Conservation (phyloP, 805 yeast species). For the Starmerella apis region DNA sequence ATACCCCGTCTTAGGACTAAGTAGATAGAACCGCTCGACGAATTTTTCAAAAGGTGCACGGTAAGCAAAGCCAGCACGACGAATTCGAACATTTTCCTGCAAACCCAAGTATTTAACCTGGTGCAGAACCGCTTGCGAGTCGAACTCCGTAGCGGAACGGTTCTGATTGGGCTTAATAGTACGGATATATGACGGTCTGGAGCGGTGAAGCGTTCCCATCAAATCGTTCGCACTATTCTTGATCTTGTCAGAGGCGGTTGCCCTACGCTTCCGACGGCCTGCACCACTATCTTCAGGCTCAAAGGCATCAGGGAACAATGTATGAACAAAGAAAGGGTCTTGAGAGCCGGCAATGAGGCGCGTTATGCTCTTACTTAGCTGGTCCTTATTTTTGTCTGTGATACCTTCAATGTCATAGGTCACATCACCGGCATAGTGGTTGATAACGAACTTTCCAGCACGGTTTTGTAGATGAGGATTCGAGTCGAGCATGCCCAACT, state of each 20-base stretch:
- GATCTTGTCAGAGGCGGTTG: slow-evolving; percentile 93
- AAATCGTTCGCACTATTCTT: slow-evolving; percentile 81
- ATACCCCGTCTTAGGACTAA: slow-evolving; percentile 83
- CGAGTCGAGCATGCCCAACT: slow-evolving; percentile 69
- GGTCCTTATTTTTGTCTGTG: slow-evolving; percentile 97
- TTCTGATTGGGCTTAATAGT: slow-evolving; percentile 96
- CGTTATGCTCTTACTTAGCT: slow-evolving; percentile 74
- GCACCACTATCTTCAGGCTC: slow-evolving; percentile 45
- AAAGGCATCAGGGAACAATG: slow-evolving; percentile 54
- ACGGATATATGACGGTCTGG: slow-evolving; percentile 94
- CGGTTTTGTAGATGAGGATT: slow-evolving; percentile 87
- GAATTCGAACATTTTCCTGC: slow-evolving; percentile 91
- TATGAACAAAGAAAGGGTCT: slow-evolving; percentile 46
- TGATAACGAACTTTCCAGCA: slow-evolving; percentile 73
- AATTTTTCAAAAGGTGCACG: slow-evolving; percentile 94
- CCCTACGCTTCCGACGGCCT: slow-evolving; percentile 59
- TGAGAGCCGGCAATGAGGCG: slow-evolving; percentile 65
- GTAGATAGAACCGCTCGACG: slow-evolving; percentile 81
- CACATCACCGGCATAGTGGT: slow-evolving; percentile 98
- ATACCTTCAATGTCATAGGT: slow-evolving; percentile 78
- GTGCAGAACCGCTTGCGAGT: slow-evolving; percentile 79
- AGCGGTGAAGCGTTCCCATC: slow-evolving; percentile 76
- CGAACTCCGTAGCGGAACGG: slow-evolving; percentile 81
- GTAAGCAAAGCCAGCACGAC: slow-evolving; percentile 98
- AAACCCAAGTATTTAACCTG: slow-evolving; percentile 92